Evolutionary conservation across 2,329 filamentous ascomycete genomes (phyloP).

Genomic region (Acrodontium crateriforme): DNA sequence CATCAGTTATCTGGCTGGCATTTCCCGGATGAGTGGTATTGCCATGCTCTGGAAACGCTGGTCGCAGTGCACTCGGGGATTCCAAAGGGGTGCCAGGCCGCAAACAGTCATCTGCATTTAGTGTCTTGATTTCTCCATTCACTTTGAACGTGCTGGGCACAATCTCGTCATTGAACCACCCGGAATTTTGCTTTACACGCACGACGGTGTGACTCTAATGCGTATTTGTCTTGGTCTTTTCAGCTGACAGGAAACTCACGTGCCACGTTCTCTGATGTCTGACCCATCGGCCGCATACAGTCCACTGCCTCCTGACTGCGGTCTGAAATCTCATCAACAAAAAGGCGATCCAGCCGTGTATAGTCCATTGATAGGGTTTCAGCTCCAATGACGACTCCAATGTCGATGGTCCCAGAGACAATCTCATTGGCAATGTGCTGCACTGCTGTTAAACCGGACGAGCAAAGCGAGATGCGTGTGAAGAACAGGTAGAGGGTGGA

Average conservation of each 20-base stretch:
- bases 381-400: conserved; percentile 74
- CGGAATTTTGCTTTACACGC: conserved; percentile 55
- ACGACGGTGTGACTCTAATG: conserved; percentile 57
- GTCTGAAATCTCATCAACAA: conserved; percentile 56
- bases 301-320: conserved; percentile 61
- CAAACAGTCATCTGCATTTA: conserved; percentile 55
- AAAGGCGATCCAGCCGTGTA: conserved; percentile 61
- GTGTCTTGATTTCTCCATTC: conserved; percentile 25
- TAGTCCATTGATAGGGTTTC: conserved; percentile 92
- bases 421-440: conserved; percentile 64
- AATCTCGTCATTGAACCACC: conserved; percentile 63
- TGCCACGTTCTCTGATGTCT: conserved; percentile 80
- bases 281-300: conserved; percentile 86
- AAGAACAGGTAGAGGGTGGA: conserved; percentile 71
- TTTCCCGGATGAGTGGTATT: conserved; percentile 67
- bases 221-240: conserved; percentile 68
- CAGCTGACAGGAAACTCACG: conserved; percentile 57
- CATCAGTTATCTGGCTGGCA: conserved; percentile 70
- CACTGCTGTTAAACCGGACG: conserved; percentile 60
- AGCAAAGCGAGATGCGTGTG: conserved; percentile 80
- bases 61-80: conserved; percentile 63
- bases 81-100: conserved; percentile 50
- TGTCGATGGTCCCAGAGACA: conserved; percentile 54
- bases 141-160: conserved; percentile 49
- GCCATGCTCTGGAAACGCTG: conserved; percentile 63